phyloP scores from a whole-genome alignment of 176 grass and related monocot species.

The Aegilops speltoides region DNA sequence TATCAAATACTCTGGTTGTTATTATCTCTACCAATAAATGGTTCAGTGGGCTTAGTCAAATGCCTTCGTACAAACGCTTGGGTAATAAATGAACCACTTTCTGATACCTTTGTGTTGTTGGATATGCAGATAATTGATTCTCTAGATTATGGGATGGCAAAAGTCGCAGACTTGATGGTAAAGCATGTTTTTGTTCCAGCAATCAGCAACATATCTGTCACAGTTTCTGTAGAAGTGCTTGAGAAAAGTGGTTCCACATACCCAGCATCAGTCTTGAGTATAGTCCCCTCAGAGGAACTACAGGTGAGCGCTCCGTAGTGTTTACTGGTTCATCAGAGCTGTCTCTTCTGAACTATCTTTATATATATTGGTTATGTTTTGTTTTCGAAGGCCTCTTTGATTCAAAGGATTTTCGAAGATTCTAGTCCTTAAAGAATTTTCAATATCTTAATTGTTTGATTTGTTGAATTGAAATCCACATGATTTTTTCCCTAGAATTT shows the following conservation, averaged over 20 bases:
- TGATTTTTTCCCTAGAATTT: background rate
- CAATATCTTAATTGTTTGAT: background rate
- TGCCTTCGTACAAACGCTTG: background rate
- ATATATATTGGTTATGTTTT: background rate
- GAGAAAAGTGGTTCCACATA: constrained; percentile 37
- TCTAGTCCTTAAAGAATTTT: background rate
- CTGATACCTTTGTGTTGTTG: background rate
- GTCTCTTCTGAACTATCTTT: constrained; percentile 1
- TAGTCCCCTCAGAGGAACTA: constrained; percentile 49
- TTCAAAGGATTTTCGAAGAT: background rate
- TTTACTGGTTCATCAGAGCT: constrained; percentile 23
- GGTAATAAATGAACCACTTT: constrained; percentile 24
- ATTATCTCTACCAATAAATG: constrained; percentile 23
- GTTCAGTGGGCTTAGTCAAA: background rate
- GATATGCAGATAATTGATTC: constrained; percentile 62
- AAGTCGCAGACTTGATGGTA: constrained; percentile 68
- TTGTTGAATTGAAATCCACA: background rate
- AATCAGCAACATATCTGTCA: constrained; percentile 52
- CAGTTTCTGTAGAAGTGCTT: constrained; percentile 52
- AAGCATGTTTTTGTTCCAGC: constrained; percentile 73
- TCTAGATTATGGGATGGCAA: constrained; percentile 87
- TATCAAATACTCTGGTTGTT: background rate
- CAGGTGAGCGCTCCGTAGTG: constrained; percentile 47
- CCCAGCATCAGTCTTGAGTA: constrained; percentile 37
- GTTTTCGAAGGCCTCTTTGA: background rate